Percentiles rank a stretch among this genome's conserved stretches.
phyloP scores from a whole-genome alignment of 208 protist species.

The Acanthamoeba triangularis region DNA sequence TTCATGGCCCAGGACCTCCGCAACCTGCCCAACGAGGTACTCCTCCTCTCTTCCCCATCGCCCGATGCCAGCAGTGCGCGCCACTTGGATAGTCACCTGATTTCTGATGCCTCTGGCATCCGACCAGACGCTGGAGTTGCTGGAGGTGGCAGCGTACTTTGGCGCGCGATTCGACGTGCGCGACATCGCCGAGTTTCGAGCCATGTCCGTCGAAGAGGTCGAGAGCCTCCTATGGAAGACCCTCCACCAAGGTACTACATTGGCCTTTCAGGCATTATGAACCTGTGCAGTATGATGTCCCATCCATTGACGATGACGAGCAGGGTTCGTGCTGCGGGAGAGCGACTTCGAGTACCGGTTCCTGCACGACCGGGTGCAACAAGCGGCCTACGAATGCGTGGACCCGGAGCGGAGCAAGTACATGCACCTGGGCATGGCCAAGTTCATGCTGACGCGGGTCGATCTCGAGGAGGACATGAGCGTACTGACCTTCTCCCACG shows the following conservation, averaged over 20 bases:
- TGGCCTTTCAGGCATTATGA: too few species aligned
- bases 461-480: background rate
- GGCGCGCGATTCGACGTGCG: slow-evolving; percentile 37
- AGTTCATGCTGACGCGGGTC: slow-evolving; percentile 20
- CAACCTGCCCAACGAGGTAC: background rate
- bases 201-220: background rate
- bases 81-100: too few species aligned
- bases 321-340: slow-evolving; percentile 43
- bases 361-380: slow-evolving; percentile 61
- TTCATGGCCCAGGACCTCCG: slow-evolving; percentile 69
- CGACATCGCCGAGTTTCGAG: slow-evolving; percentile 17
- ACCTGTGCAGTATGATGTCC: background rate
- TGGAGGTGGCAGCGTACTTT: slow-evolving; percentile 59
- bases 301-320: too few species aligned
- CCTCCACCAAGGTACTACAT: slow-evolving; percentile 1
- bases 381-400: slow-evolving; percentile 44
- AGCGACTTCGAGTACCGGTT: slow-evolving; percentile 63
- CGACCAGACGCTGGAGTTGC: slow-evolving; percentile 33
- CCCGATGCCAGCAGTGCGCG: background rate
- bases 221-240: slow-evolving; percentile 46
- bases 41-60: too few species aligned
- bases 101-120: too few species aligned
- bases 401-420: background rate
- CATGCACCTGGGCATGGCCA: slow-evolving; percentile 26
- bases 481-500: too few species aligned